Base-by-base conservation (phyloP, 2,329 filamentous ascomycete genomes). In the Neoscytalidium dimidiatum region DNA sequence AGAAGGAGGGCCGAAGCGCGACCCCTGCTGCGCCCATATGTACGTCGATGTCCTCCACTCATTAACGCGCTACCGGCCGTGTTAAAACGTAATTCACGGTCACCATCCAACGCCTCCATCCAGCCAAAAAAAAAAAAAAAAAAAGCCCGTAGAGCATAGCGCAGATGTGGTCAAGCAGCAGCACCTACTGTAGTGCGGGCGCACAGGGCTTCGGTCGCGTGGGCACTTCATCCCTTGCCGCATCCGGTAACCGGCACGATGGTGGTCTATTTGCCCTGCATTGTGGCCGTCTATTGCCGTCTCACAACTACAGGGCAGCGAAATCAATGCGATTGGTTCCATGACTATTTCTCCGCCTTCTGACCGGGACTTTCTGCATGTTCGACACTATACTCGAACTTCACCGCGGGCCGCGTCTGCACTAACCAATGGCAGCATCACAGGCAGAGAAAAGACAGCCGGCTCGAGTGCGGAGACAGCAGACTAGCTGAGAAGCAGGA, bases 181-280 rank as follows among this genome's bases (percentile, higher is more conserved):
- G 17, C 14, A 23, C 9, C 5, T 13, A 11, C 6, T 23, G 3
- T 21, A 19, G n/a, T 33, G 9, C 49, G 29, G 38, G 23, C 53
- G 53, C 53, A 26, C 53, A 58, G 52, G 51, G 31, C 51, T 38
- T 33, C 52, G n/a, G 52, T 21, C 21, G 52, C 33, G 19, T 57
- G 19, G 35, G 29, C 33, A 41, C 33, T 14, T 17, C 33, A 19
- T 41, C 23, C 19, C 33, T 57, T 57, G 52, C 52, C 35, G 52
- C 33, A 26, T 57, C 33, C 21, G 52, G 33, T 28, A 41, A n/a
- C 52, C 21, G 52, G 19, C 52, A 14, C 31, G 2, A 26, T 17
- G 3, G 33, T 26, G 11, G 52, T 38, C 23, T 13, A 29, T 11
- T 28, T 26, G 33, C 31, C 51, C 52, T 57, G 52, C 52, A 56